Evolutionary conservation across 148 eudicot genomes (phyloP).

Genomic region (Rhododendron ferrugineum): DNA sequence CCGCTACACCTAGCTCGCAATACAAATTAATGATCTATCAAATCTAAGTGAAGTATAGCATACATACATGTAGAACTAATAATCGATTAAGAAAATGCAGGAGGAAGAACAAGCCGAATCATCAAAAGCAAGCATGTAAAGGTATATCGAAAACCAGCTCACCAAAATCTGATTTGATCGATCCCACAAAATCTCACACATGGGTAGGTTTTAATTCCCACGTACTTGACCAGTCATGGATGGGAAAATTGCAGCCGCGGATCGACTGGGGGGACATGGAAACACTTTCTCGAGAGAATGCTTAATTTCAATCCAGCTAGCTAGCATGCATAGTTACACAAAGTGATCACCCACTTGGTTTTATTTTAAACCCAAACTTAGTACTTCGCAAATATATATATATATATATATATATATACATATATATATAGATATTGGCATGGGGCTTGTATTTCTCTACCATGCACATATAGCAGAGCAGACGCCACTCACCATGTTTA

Average conservation of each 20-base stretch:
- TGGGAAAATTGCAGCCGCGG: neutral
- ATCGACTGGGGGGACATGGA: conserved; percentile 4
- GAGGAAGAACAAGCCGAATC: neutral
- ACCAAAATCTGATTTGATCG: neutral
- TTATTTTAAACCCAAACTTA: neutral
- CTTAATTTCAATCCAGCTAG: neutral
- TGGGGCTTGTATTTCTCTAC: neutral
- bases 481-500: neutral
- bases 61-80: no score
- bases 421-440: neutral
- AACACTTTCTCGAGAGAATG: neutral
- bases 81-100: neutral
- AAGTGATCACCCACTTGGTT: neutral
- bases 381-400: neutral
- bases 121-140: neutral
- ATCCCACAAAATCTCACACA: neutral
- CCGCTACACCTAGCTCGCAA: no score
- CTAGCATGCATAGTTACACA: neutral
- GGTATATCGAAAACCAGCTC: neutral
- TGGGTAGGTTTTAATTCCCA: neutral
- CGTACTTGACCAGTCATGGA: neutral
- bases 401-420: neutral
- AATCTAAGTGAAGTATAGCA: neutral
- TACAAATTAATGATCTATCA: neutral
- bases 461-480: neutral